These are phyloP conservation scores for Colletotrichum spaethianum DNA, from an alignment of 2,329 filamentous ascomycete genomes.

Conservation along the genomic window DNA sequence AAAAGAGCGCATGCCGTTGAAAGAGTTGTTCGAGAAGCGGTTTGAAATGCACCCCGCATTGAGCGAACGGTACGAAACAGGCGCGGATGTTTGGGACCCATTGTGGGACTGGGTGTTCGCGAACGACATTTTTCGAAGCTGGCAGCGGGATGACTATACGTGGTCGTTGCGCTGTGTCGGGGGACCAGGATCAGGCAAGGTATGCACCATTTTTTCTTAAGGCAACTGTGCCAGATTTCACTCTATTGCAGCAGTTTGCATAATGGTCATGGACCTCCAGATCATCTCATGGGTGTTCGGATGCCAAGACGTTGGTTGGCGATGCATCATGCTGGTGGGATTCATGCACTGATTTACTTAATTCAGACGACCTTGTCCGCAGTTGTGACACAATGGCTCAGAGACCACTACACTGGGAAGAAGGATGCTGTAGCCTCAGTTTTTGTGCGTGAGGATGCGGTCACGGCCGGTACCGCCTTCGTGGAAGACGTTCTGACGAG, in stretches of 20 bases:
- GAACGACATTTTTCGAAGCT: constrained; percentile 18
- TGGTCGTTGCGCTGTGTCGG: constrained; percentile 25
- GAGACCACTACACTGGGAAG: not conserved
- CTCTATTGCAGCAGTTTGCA: not conserved
- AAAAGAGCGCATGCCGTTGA: not conserved
- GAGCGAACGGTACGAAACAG: constrained; percentile 10
- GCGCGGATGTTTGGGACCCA: constrained; percentile 14
- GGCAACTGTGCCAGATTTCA: not conserved
- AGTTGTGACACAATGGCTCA: not conserved
- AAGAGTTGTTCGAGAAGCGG: constrained; percentile 7
- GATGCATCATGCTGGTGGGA: constrained; percentile 5
- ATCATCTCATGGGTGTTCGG: constrained; percentile 3
- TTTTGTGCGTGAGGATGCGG: not conserved
- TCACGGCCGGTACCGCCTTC: constrained; percentile 2
- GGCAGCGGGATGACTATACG: constrained; percentile 5
- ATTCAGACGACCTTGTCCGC: constrained; percentile 15
- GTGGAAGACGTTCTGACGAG: constrained; percentile 10
- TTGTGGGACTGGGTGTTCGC: constrained; percentile 17
- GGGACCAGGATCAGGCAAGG: constrained; percentile 30
- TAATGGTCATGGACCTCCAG: not conserved
- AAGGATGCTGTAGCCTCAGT: not conserved
- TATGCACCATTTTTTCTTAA: not conserved
- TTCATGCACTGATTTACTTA: constrained; percentile 6
- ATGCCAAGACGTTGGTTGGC: constrained; percentile 14
- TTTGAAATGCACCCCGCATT: constrained; percentile 12